These are phyloP conservation scores for Antrodiella citrinella DNA, from an alignment of 768 basidiomycete genomes.

Conservation along the genomic window DNA sequence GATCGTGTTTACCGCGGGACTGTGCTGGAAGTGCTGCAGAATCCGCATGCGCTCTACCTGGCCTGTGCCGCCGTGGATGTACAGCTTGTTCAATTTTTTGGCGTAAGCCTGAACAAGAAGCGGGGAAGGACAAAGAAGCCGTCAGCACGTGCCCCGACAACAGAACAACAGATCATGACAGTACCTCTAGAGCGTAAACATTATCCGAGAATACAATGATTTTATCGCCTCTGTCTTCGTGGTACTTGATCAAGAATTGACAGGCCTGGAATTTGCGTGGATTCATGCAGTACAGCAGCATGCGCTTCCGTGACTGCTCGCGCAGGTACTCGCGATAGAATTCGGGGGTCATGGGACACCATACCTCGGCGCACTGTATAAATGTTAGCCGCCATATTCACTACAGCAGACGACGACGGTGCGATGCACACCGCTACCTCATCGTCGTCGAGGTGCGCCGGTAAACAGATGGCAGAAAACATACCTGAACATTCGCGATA, in stretches of 20 bases:
- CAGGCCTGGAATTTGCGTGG: constrained; percentile 99
- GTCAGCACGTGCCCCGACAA: not conserved
- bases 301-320: constrained; percentile 87
- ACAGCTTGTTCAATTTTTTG: constrained; percentile 85
- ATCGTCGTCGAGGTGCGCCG: not conserved
- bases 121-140: not conserved
- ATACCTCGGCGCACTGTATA: constrained; percentile 91
- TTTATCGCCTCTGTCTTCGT: constrained; percentile 96
- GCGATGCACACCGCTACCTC: not conserved
- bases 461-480: too few species aligned
- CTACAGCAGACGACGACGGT: not conserved
- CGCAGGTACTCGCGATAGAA: constrained; percentile 97
- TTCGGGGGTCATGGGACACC: constrained; percentile 99
- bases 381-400: constrained; percentile 2
- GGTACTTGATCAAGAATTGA: constrained; percentile 97
- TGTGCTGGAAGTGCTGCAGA: constrained; percentile 91
- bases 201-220: constrained; percentile 99
- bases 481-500: constrained; percentile 98
- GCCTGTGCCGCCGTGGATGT: constrained; percentile 93
- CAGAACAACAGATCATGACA: constrained; percentile 10
- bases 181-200: constrained; percentile 90
- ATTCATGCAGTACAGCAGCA: constrained; percentile 99
- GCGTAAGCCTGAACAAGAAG: constrained; percentile 65
- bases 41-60: constrained; percentile 96
- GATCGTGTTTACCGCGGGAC: constrained; percentile 93